A percentile compares a stretch with the other conserved stretches of the same genome.
Evolutionary conservation across 1,284 basidiomycete species (phyloP).

Genomic region (Marasmius fiardii): DNA sequence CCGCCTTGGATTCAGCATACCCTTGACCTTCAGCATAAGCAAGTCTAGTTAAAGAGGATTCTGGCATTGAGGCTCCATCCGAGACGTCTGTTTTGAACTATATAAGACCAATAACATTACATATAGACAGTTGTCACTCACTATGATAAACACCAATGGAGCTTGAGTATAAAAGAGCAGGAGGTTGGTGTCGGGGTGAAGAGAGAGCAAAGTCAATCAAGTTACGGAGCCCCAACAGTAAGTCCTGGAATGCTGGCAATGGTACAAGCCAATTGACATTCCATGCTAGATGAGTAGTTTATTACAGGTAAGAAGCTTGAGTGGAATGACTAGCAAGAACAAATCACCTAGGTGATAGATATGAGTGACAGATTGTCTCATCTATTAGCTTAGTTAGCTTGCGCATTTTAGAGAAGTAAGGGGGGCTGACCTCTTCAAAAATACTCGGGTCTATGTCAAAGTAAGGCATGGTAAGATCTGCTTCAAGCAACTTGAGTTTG

Average conservation of each 20-base stretch:
- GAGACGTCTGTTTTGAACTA: slow-evolving; percentile 2
- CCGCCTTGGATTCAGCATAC: slow-evolving; percentile 20
- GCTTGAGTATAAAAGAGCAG: slow-evolving; percentile 15
- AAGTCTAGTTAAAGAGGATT: not conserved
- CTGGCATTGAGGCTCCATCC: slow-evolving; percentile 1
- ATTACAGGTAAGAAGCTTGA: not conserved
- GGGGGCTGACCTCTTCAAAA: slow-evolving; percentile 11
- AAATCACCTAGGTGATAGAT: not conserved
- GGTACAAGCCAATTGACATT: slow-evolving; percentile 22
- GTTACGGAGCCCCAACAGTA: slow-evolving; percentile 15
- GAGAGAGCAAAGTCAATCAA: slow-evolving; percentile 18
- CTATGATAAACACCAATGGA: slow-evolving; percentile 12
- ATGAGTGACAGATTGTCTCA: not conserved
- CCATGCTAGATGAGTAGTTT: slow-evolving; percentile 18
- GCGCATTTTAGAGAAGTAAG: not conserved
- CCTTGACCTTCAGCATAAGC: slow-evolving; percentile 9
- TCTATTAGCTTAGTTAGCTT: not conserved
- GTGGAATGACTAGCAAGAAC: not conserved
- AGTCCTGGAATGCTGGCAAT: slow-evolving; percentile 16
- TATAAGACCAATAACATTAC: not conserved
- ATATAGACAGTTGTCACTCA: not conserved
- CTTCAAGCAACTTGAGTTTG: slow-evolving; percentile 32
- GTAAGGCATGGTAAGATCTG: slow-evolving; percentile 15
- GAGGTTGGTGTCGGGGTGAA: slow-evolving; percentile 8
- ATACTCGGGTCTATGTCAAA: slow-evolving; percentile 24